Conservation (phyloP, 2,329 filamentous ascomycete genomes). For the Fusarium oligoseptatum region DNA sequence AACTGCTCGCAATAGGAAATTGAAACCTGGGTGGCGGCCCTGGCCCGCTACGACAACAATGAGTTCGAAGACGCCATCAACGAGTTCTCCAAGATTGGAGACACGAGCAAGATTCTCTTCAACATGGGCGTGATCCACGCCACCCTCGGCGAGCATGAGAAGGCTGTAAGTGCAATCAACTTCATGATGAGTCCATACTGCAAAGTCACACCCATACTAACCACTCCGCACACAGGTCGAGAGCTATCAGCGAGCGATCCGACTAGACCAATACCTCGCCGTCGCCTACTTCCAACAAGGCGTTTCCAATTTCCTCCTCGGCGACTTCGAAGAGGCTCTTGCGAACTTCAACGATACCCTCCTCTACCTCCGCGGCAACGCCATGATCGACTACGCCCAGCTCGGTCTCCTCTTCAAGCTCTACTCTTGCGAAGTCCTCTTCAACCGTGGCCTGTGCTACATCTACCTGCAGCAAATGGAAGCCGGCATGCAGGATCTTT, state of each 20-base stretch:
- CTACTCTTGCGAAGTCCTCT: constrained; percentile 96
- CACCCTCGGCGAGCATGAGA: constrained; percentile 94
- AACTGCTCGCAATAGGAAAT: constrained; percentile 79
- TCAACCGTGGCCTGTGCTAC: constrained; percentile 97
- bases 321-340: constrained; percentile 96
- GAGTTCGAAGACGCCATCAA: constrained; percentile 92
- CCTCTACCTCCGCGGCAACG: constrained; percentile 93
- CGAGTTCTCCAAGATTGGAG: constrained; percentile 87
- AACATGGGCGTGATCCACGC: constrained; percentile 99
- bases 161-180: constrained; percentile 77
- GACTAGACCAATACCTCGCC: constrained; percentile 93
- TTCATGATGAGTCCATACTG: not conserved
- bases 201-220: constrained; percentile 35
- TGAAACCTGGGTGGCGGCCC: constrained; percentile 95
- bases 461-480: constrained; percentile 96
- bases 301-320: constrained; percentile 96
- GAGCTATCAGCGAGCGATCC: constrained; percentile 92
- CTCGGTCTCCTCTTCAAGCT: constrained; percentile 95
- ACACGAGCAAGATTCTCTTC: constrained; percentile 98
- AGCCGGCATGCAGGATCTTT: constrained; percentile 89
- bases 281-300: constrained; percentile 99
- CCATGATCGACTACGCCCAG: constrained; percentile 98
- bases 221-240: constrained; percentile 74
- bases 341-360: constrained; percentile 99
- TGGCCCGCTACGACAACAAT: constrained; percentile 94